Evolutionary conservation across 768 basidiomycete species (phyloP).

Genomic region (Clavulina sp.): DNA sequence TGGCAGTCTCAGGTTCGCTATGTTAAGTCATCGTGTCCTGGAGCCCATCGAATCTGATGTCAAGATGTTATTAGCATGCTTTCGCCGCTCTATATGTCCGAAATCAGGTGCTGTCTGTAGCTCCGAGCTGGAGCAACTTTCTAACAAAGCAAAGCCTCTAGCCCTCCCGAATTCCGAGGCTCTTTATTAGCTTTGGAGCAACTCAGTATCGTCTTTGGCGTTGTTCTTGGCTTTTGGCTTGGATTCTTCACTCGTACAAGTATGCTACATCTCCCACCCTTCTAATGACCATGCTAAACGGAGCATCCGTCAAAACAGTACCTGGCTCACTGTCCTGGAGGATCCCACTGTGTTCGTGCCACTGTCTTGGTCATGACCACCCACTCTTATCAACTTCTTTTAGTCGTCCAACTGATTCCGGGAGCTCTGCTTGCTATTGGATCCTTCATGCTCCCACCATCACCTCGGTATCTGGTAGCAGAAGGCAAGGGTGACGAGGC

Average conservation of each 20-base stretch:
- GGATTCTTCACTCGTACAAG: conserved; percentile 54
- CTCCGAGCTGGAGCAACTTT: not conserved
- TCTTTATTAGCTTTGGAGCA: conserved; percentile 69
- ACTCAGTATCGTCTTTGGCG: conserved; percentile 62
- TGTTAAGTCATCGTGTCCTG: conserved; percentile 16
- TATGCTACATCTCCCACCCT: conserved; percentile 19
- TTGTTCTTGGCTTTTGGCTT: conserved; percentile 70
- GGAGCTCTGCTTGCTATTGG: conserved; percentile 49
- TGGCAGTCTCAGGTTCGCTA: conserved; percentile 47
- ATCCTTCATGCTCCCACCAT: conserved; percentile 38
- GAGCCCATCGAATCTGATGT: conserved; percentile 9
- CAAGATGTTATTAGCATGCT: conserved; percentile 35
- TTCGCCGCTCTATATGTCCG: conserved; percentile 68
- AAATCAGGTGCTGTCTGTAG: conserved; percentile 27
- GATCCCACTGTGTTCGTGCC: not conserved
- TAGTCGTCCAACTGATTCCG: conserved; percentile 53
- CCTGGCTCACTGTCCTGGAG: not conserved
- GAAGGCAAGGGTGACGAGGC: conserved; percentile 44
- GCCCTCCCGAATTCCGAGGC: conserved; percentile 61
- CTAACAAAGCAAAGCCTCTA: conserved; percentile 12
- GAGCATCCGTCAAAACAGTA: not conserved
- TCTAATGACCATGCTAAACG: too few species aligned
- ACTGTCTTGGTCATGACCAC: conserved; percentile 43
- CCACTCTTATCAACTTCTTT: conserved; percentile 72
- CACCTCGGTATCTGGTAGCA: conserved; percentile 40